A percentile compares a stretch with the other conserved stretches of the same genome.
These are phyloP conservation scores for Tetrahymena thermophila DNA, from an alignment of 73 alveolate species.

Conservation along the genomic window DNA sequence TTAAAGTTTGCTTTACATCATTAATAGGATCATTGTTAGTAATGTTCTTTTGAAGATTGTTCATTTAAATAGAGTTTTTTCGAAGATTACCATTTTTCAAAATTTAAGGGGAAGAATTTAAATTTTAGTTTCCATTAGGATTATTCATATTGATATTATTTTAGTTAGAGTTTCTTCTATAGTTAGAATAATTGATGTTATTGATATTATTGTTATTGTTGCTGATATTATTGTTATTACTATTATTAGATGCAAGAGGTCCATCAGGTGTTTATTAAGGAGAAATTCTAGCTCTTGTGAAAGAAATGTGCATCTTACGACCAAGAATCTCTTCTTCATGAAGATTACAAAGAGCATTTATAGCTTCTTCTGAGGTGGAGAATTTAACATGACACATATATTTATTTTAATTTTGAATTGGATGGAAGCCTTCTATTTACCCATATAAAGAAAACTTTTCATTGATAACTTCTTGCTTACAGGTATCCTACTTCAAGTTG, in stretches of 20 bases:
- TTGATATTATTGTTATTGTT: not conserved
- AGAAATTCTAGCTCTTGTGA: slow-evolving; percentile 2
- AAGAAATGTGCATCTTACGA: slow-evolving; percentile 38
- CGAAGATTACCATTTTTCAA: not conserved
- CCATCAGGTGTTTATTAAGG: not conserved
- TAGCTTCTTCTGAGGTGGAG: slow-evolving; percentile 38
- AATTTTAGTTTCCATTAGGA: not conserved
- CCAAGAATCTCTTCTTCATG: slow-evolving; percentile 40
- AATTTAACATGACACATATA: slow-evolving; percentile 30
- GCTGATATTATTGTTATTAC: too few relatives aligned
- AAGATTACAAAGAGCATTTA: slow-evolving; percentile 35
- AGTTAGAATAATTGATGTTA: not conserved
- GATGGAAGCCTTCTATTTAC: slow-evolving; percentile 4
- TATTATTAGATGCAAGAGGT: too few relatives aligned
- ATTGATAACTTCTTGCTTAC: slow-evolving; percentile 9
- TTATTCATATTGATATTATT: not conserved
- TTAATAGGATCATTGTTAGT: not conserved
- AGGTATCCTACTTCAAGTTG: slow-evolving; percentile 5
- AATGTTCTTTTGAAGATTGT: not conserved
- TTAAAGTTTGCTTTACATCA: not conserved
- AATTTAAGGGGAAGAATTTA: not conserved
- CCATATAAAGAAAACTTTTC: slow-evolving; percentile 16
- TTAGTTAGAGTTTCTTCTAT: not conserved
- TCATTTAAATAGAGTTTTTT: not conserved
- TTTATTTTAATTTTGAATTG: not conserved